Conservation (phyloP, 169 alveolate genomes). For the Plasmodium malariae region DNA sequence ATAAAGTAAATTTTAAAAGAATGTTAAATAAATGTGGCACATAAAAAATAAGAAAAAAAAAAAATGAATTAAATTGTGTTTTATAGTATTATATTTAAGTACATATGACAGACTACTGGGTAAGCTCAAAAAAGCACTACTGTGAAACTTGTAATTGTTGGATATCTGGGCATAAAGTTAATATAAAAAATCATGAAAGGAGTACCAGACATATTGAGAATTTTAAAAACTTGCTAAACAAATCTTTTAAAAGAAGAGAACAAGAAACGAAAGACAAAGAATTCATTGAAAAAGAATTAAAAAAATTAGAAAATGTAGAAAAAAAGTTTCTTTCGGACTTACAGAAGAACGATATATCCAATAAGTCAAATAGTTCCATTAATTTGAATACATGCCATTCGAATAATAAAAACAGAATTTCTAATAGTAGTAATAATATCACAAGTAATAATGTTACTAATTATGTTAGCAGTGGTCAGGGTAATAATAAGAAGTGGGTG, state of each 20-base stretch:
- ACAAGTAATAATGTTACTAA: slow-evolving; percentile 8
- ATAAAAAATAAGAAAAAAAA: not conserved
- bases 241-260: slow-evolving; percentile 69
- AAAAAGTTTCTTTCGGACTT: slow-evolving; percentile 30
- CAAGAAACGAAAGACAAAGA: slow-evolving; percentile 71
- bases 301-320: slow-evolving; percentile 63
- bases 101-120: slow-evolving; percentile 75
- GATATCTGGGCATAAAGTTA: slow-evolving; percentile 71
- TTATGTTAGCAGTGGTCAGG: not conserved
- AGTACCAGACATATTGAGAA: slow-evolving; percentile 71
- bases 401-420: not conserved
- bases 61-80: not conserved
- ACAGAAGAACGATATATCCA: slow-evolving; percentile 21
- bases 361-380: not conserved
- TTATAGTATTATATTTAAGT: not conserved
- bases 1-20: too few species aligned
- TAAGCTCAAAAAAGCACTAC: slow-evolving; percentile 73
- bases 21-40: not conserved
- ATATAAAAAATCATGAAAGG: slow-evolving; percentile 74
- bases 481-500: slow-evolving; percentile 9
- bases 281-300: slow-evolving; percentile 61
- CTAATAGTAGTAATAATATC: not conserved
- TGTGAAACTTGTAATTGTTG: slow-evolving; percentile 77
- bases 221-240: slow-evolving; percentile 32
- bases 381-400: not conserved